Conservation (phyloP, 1,284 basidiomycete genomes). For the Tilletia setariae region DNA sequence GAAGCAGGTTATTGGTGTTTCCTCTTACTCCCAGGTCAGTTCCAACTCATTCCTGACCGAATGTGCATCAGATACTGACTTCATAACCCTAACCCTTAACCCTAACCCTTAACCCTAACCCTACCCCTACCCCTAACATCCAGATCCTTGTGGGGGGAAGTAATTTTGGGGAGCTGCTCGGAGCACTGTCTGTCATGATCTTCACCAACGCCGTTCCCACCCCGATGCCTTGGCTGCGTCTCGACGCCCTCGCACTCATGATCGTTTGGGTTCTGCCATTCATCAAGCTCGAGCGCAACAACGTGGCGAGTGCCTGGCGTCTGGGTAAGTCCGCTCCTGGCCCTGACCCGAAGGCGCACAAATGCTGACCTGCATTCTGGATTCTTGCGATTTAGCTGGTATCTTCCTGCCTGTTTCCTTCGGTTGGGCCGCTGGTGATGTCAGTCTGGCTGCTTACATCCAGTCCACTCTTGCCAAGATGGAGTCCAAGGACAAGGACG, state of each 20-base stretch:
- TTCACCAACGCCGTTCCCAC: slow-evolving; percentile 49
- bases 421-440: slow-evolving; percentile 56
- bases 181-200: slow-evolving; percentile 52
- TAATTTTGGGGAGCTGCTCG: slow-evolving; percentile 53
- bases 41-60: slow-evolving; percentile 34
- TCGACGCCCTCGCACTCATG: slow-evolving; percentile 53
- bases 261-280: slow-evolving; percentile 55
- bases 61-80: slow-evolving; percentile 42
- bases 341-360: slow-evolving; percentile 29
- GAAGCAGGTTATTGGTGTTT: slow-evolving; percentile 48
- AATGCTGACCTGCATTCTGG: slow-evolving; percentile 42
- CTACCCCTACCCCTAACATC: no score
- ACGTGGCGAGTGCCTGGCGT: background rate
- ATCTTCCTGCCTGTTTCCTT: slow-evolving; percentile 52
- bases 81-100: no score
- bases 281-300: slow-evolving; percentile 13
- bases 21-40: slow-evolving; percentile 49
- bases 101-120: no score
- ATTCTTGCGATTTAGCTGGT: slow-evolving; percentile 24
- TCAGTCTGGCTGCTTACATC: slow-evolving; percentile 56
- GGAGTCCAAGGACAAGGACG: slow-evolving; percentile 50
- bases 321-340: slow-evolving; percentile 23
- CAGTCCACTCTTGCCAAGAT: slow-evolving; percentile 52
- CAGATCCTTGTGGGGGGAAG: slow-evolving; percentile 35
- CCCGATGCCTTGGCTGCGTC: slow-evolving; percentile 52